Percentiles rank a stretch among this genome's conserved stretches.
These are phyloP conservation scores for Leishmania arabica DNA, from an alignment of 208 protist species.

Conservation along the genomic window DNA sequence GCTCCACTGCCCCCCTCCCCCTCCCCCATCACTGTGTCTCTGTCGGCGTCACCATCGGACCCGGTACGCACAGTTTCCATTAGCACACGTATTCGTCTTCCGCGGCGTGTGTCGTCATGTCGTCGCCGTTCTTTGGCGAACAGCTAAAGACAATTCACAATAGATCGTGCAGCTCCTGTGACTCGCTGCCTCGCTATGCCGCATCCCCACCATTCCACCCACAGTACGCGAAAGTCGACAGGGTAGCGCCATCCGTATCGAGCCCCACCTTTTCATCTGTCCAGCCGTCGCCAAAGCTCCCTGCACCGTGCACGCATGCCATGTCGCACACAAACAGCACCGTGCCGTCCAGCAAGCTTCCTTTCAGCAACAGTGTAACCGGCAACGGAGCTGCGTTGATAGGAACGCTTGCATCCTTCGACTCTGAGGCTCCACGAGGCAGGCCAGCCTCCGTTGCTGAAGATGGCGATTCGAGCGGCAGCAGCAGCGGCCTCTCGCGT, in stretches of 20 bases:
- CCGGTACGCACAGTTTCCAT: not conserved
- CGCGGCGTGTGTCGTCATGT: not conserved
- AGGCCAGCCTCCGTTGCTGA: not conserved
- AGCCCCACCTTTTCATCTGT: not conserved
- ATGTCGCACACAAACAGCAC: conserved; percentile 1
- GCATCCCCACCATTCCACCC: not conserved
- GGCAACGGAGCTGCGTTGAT: conserved; percentile 1
- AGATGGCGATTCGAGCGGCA: not conserved
- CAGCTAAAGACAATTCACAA: not conserved
- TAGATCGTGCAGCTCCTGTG: not conserved
- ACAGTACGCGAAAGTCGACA: not conserved
- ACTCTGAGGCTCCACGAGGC: conserved; percentile 1
- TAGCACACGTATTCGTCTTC: not conserved
- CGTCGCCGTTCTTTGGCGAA: not conserved
- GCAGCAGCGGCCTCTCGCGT: conserved; percentile 9
- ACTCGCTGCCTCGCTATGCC: not conserved
- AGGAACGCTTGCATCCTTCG: conserved; percentile 10
- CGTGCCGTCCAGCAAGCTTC: conserved; percentile 4
- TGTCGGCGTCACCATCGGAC: not conserved
- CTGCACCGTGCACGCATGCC: not conserved
- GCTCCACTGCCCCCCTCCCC: not conserved
- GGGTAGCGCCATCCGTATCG: not conserved
- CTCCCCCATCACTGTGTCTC: not conserved
- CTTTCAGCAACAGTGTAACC: conserved; percentile 9
- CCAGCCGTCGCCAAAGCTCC: not conserved